Evolutionary conservation across 1,139 yeast genomes (phyloP).

Genomic region (Saccharomycopsis hybrid): DNA sequence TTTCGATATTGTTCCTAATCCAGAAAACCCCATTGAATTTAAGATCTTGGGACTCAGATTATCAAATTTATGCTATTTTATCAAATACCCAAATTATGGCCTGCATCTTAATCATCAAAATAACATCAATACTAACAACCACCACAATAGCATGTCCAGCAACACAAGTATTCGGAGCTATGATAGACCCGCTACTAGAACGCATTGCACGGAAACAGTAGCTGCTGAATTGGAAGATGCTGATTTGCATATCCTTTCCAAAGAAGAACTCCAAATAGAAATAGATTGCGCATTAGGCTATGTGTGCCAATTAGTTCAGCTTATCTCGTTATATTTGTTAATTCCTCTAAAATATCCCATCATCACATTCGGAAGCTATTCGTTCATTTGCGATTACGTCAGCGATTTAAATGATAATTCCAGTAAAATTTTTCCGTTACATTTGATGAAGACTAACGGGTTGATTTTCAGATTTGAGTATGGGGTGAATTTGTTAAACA

Average conservation of each 20-base stretch:
- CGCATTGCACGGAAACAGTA: too few species aligned
- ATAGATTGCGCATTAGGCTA: constrained; percentile 21
- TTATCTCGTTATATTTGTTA: constrained; percentile 16
- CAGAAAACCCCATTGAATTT: constrained; percentile 19
- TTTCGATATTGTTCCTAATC: constrained; percentile 14
- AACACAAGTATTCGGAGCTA: background rate
- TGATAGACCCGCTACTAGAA: too few species aligned
- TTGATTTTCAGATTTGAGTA: constrained; percentile 18
- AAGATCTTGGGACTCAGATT: constrained; percentile 12
- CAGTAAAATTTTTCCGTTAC: constrained; percentile 16
- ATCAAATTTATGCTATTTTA: constrained; percentile 15
- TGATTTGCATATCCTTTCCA: constrained; percentile 10
- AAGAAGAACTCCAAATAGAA: constrained; percentile 16
- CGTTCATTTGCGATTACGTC: constrained; percentile 20
- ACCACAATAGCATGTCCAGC: too few species aligned
- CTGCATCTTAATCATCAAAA: too few species aligned
- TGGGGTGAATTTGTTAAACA: constrained; percentile 16
- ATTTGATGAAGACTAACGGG: constrained; percentile 11
- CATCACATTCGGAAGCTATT: constrained; percentile 15
- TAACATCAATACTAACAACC: too few species aligned
- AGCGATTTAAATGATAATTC: constrained; percentile 13
- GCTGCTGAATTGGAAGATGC: too few species aligned
- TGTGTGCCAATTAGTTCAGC: constrained; percentile 12
- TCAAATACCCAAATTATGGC: constrained; percentile 18
- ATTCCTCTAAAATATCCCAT: constrained; percentile 21